These are phyloP conservation scores for Venturia aucupariae DNA, from an alignment of 2,329 filamentous ascomycete species.

Conservation along the genomic window DNA sequence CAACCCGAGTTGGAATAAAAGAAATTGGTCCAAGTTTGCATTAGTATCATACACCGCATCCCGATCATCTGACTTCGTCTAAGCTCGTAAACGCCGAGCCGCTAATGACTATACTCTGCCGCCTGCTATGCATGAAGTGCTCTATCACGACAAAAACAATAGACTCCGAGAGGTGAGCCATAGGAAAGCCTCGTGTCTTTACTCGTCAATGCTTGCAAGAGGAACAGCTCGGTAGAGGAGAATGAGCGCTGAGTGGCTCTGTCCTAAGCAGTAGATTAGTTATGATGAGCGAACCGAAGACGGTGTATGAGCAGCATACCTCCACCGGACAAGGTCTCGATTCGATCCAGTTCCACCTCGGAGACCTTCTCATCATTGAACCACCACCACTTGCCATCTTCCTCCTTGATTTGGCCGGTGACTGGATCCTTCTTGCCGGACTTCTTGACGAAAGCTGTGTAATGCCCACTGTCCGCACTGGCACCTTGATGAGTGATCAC, in stretches of 20 bases:
- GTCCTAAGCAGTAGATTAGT: constrained; percentile 33
- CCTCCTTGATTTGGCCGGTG: constrained; percentile 67
- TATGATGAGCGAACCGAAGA: background rate
- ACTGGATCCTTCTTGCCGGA: constrained; percentile 60
- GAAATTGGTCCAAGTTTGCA: background rate
- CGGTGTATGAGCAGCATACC: constrained; percentile 41
- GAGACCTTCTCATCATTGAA: constrained; percentile 98
- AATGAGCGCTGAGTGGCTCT: constrained; percentile 75
- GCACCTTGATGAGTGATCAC: constrained; percentile 95
- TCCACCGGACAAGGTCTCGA: constrained; percentile 80
- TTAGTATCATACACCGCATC: background rate
- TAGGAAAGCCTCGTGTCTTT: constrained; percentile 15
- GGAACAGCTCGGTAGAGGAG: constrained; percentile 68
- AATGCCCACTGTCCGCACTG: constrained; percentile 94
- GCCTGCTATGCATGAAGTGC: constrained; percentile 7
- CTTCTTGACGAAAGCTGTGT: constrained; percentile 98
- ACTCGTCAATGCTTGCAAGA: constrained; percentile 50
- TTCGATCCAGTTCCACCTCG: constrained; percentile 85
- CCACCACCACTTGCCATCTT: constrained; percentile 99
- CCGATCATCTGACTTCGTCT: background rate
- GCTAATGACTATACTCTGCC: background rate
- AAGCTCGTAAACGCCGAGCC: background rate
- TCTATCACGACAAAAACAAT: constrained; percentile 1
- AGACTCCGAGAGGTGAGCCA: background rate
- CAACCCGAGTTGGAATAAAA: too few relatives aligned